Evolutionary conservation across 768 basidiomycete species (phyloP).

Genomic region (Suillus hirtellus): DNA sequence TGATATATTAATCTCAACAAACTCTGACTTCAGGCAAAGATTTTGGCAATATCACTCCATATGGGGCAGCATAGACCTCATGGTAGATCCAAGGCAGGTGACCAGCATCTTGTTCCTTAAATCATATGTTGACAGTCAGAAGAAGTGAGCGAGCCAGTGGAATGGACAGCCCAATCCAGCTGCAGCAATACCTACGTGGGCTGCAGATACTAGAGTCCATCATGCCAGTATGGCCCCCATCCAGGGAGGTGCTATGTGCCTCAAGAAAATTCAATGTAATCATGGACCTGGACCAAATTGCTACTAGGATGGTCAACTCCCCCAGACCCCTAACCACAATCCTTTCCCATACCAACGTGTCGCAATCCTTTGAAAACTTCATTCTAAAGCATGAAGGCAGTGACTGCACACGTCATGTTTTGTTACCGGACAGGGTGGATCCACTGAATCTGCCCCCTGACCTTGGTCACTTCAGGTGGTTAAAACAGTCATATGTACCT

Average conservation of each 20-base stretch:
- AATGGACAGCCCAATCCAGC: neutral
- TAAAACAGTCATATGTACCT: too few relatives aligned
- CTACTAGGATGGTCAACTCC: neutral
- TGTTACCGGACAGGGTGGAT: too few relatives aligned
- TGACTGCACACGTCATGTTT: neutral
- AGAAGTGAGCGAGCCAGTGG: neutral
- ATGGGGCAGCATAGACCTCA: too few relatives aligned
- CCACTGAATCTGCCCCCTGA: too few relatives aligned
- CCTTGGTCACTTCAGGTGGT: too few relatives aligned
- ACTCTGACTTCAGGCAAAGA: too few relatives aligned
- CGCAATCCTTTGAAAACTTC: neutral
- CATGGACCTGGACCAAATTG: neutral
- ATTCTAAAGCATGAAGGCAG: neutral
- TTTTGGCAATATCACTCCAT: too few relatives aligned
- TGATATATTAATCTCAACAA: too few relatives aligned
- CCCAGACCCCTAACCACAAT: neutral
- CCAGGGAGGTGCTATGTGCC: neutral
- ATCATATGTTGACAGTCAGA: neutral
- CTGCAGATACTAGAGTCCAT: neutral
- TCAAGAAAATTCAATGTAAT: neutral
- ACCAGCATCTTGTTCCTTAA: neutral
- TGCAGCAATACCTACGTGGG: neutral
- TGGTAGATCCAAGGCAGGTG: neutral
- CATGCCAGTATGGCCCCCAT: neutral
- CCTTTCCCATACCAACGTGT: too few relatives aligned